phyloP scores from a whole-genome alignment of 208 protist genomes.

The Trypanosoma cruzi region DNA sequence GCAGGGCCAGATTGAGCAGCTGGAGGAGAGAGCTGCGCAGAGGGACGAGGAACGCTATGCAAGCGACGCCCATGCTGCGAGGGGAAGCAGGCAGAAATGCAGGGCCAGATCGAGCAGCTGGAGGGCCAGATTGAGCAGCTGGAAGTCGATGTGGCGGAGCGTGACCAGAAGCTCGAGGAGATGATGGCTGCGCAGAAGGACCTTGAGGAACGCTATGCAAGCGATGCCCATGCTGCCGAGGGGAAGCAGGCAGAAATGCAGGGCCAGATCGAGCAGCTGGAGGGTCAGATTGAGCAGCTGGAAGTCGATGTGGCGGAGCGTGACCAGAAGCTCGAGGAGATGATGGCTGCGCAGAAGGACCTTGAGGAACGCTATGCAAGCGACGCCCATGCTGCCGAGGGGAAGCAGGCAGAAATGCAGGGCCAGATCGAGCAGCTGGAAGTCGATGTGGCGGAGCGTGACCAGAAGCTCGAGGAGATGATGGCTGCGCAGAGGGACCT shows the following conservation, averaged over 20 bases:
- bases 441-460: constrained; percentile 16
- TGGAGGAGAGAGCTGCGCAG: constrained; percentile 6
- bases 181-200: constrained; percentile 21
- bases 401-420: constrained; percentile 13
- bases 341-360: constrained; percentile 27
- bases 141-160: constrained; percentile 1
- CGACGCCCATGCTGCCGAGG: constrained; percentile 11
- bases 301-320: constrained; percentile 28
- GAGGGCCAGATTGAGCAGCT: not conserved
- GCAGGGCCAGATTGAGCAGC: constrained; percentile 10
- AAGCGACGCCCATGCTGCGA: constrained; percentile 17
- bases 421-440: constrained; percentile 5
- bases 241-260: constrained; percentile 23
- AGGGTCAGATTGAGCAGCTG: too few relatives aligned
- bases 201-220: constrained; percentile 15
- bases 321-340: constrained; percentile 30
- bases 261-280: constrained; percentile 31
- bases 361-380: constrained; percentile 17
- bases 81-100: constrained; percentile 12
- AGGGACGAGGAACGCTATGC: constrained; percentile 13
- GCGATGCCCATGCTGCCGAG: constrained; percentile 20
- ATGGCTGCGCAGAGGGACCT: constrained; percentile 20
- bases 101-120: constrained; percentile 12
- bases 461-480: constrained; percentile 29
- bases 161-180: constrained; percentile 16